These are phyloP conservation scores for Aspergillus thermomutatus DNA, from an alignment of 2,329 filamentous ascomycete species.

Conservation along the genomic window DNA sequence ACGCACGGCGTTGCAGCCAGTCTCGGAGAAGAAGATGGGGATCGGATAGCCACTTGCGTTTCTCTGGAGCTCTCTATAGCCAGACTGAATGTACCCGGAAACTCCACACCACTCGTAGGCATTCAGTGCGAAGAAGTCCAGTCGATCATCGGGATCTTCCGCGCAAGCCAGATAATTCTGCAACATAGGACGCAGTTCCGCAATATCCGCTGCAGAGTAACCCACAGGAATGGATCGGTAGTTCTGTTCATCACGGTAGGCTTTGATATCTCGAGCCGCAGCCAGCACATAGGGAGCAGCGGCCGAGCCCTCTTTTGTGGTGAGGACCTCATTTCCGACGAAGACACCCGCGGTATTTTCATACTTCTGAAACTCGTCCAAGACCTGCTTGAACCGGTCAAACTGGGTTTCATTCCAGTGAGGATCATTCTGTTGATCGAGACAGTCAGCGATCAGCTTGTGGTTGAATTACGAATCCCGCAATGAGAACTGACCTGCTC, in stretches of 20 bases:
- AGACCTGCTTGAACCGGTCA: constrained; percentile 64
- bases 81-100: constrained; percentile 57
- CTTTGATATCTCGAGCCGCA: constrained; percentile 76
- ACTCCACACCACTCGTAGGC: constrained; percentile 76
- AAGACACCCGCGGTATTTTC: constrained; percentile 82
- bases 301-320: constrained; percentile 47
- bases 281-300: constrained; percentile 82
- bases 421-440: constrained; percentile 48
- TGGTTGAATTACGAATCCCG: background rate
- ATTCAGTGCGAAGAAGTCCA: constrained; percentile 85
- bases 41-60: constrained; percentile 69
- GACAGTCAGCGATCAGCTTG: constrained; percentile 5
- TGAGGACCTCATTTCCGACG: constrained; percentile 80
- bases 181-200: constrained; percentile 62
- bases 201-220: constrained; percentile 84
- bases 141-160: constrained; percentile 59
- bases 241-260: constrained; percentile 68
- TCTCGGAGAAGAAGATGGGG: constrained; percentile 89
- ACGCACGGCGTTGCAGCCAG: constrained; percentile 65
- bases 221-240: constrained; percentile 82
- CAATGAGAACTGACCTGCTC: constrained; percentile 31
- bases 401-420: constrained; percentile 72
- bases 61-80: constrained; percentile 66
- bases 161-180: constrained; percentile 78
- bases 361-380: constrained; percentile 74